Evolutionary conservation across 1,284 basidiomycete species (phyloP), one percentile per base, ranked within the genome.

Genomic region (Gymnopus androsaceus): DNA sequence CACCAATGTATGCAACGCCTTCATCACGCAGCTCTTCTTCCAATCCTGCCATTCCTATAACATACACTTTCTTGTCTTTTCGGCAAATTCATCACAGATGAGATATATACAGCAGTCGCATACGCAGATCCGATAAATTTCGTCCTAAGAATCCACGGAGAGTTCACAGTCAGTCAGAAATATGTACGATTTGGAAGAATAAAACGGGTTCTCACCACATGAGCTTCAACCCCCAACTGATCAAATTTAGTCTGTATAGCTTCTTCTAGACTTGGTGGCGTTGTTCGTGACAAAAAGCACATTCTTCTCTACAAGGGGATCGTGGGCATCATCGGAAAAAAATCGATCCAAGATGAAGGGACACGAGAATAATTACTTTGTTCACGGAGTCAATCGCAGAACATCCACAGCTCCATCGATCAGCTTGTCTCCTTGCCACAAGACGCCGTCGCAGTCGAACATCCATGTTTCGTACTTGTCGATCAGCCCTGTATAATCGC

Each of bases 251-350:
- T 79, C 75, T 94, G n/a, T 94, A 80, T 95, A 95, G 66, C 78
- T 87, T 69, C 77, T 83, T 51, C 96, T 79, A 11, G 93, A 95
- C 75, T 96, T 95, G 47, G 89, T 94, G n/a, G 96, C 96, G 69
- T 98, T 99, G 76, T 98, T 98, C 28, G 95, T 98, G 36, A 98
- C 95, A 69, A 98, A 99, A 37, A 98, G 77, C 50, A 99, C 77
- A 57, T 84, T 83, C 78, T 98, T 99, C 53, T 89, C 92, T 33
- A 38, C n/a, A 1, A 33, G 15, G 48, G 27, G 36, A 21, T n/a
- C 12, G 31, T 36, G 12, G n/a, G n/a, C n/a, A n/a, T 8, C 41
- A 28, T 36, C 23, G 21, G 49, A 47, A n/a, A n/a, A n/a, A n/a
- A n/a, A n/a, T n/a, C n/a, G n/a, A n/a, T n/a, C n/a, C 30, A 33